Evolutionary conservation across 2,329 filamentous ascomycete genomes (phyloP).

Genomic region (Verticillium nonalfalfae): DNA sequence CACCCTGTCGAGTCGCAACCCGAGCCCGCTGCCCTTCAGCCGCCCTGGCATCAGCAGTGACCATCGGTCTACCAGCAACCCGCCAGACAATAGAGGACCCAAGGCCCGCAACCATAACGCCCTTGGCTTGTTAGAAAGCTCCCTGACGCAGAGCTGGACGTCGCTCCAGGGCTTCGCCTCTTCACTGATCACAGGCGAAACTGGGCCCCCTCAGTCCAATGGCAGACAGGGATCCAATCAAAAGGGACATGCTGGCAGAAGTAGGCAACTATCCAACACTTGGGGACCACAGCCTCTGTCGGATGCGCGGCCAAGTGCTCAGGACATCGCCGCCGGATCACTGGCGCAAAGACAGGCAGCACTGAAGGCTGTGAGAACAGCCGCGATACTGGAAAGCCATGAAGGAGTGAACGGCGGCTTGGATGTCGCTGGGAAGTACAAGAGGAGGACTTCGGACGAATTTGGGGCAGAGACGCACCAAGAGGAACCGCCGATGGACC

Average conservation of each 20-base stretch:
- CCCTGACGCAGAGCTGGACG: constrained; percentile 48
- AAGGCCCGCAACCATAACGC: not conserved
- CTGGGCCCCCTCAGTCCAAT: constrained; percentile 23
- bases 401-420: constrained; percentile 53
- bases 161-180: constrained; percentile 49
- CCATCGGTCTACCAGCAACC: constrained; percentile 14
- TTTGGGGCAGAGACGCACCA: constrained; percentile 24
- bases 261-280: constrained; percentile 18
- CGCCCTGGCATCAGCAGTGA: constrained; percentile 21
- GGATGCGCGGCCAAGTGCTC: constrained; percentile 27
- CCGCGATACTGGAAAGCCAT: constrained; percentile 54
- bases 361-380: constrained; percentile 49
- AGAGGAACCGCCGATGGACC: constrained; percentile 62
- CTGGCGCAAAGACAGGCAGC: constrained; percentile 46
- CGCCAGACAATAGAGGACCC: not conserved
- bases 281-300: constrained; percentile 46
- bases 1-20: constrained; percentile 32
- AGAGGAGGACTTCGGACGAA: constrained; percentile 66
- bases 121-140: constrained; percentile 36
- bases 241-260: not conserved
- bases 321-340: constrained; percentile 49
- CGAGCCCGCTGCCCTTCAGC: constrained; percentile 41
- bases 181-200: constrained; percentile 29
- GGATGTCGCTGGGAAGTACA: constrained; percentile 49
- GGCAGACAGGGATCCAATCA: constrained; percentile 19